phyloP scores from a whole-genome alignment of 495 filamentous ascomycete species.

The Chlorociboria aeruginascens region DNA sequence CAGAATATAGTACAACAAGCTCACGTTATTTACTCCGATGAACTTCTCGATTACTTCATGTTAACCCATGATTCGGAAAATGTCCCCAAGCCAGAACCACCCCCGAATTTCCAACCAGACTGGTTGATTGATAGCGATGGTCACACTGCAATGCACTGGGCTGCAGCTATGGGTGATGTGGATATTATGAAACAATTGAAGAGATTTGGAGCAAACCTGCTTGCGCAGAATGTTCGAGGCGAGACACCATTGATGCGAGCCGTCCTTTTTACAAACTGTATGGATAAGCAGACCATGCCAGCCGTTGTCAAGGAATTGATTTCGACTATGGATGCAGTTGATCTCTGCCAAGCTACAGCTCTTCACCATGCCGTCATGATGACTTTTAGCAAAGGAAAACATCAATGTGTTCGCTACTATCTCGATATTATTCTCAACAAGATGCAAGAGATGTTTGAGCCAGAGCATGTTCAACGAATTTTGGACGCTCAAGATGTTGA shows the following conservation, averaged over 20 bases:
- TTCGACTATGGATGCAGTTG: slow-evolving; percentile 59
- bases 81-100: slow-evolving; percentile 62
- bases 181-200: slow-evolving; percentile 80
- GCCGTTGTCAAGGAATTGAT: slow-evolving; percentile 66
- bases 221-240: slow-evolving; percentile 58
- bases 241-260: slow-evolving; percentile 93
- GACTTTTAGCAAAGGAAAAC: slow-evolving; percentile 65
- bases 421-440: slow-evolving; percentile 82
- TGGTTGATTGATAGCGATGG: slow-evolving; percentile 78
- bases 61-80: slow-evolving; percentile 56
- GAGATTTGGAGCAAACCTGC: slow-evolving; percentile 56
- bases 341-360: slow-evolving; percentile 69
- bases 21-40: slow-evolving; percentile 82
- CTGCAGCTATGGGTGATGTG: slow-evolving; percentile 93
- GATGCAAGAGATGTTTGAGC: slow-evolving; percentile 52
- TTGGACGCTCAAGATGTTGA: slow-evolving; percentile 66
- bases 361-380: slow-evolving; percentile 88
- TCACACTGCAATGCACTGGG: slow-evolving; percentile 92
- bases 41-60: slow-evolving; percentile 91
- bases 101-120: slow-evolving; percentile 72
- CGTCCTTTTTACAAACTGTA: slow-evolving; percentile 91
- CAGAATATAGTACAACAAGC: slow-evolving; percentile 63
- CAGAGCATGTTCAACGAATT: slow-evolving; percentile 54
- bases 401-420: slow-evolving; percentile 80
- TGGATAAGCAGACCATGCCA: slow-evolving; percentile 78